phyloP scores from a whole-genome alignment of 129 eudicot species.

The Artemisia annua region DNA sequence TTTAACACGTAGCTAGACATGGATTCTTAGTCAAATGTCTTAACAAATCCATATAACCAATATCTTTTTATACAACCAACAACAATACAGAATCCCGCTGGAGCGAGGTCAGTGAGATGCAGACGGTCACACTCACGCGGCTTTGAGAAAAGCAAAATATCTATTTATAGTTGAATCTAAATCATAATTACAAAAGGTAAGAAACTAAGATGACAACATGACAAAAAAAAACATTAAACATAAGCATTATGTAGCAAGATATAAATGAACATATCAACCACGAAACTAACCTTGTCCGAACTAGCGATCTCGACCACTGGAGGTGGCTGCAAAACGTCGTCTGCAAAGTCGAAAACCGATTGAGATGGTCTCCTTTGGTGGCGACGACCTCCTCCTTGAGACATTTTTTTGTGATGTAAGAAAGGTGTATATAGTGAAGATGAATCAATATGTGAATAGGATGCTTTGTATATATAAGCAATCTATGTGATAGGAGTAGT shows the following conservation, averaged over 20 bases:
- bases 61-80: too few species aligned
- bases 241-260: background rate
- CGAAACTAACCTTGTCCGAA: conserved; percentile 33
- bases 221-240: background rate
- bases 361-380: conserved; percentile 81
- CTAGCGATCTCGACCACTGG: conserved; percentile 31
- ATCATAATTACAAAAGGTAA: background rate
- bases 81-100: too few species aligned
- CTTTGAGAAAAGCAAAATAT: too few species aligned
- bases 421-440: conserved; percentile 30
- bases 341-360: conserved; percentile 57
- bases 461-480: conserved; percentile 18
- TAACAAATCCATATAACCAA: too few species aligned
- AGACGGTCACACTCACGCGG: too few species aligned
- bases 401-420: conserved; percentile 38
- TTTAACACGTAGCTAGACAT: background rate
- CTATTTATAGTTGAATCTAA: too few species aligned
- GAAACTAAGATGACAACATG: background rate
- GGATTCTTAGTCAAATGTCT: too few species aligned
- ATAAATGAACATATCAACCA: background rate
- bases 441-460: conserved; percentile 22
- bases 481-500: conserved; percentile 6
- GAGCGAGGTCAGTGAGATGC: too few species aligned
- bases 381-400: conserved; percentile 55
- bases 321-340: conserved; percentile 51